Percentiles rank a stretch among this genome's conserved stretches.
These are phyloP conservation scores for Trifolium dubium DNA, from an alignment of 306 rosid genomes.

Conservation along the genomic window DNA sequence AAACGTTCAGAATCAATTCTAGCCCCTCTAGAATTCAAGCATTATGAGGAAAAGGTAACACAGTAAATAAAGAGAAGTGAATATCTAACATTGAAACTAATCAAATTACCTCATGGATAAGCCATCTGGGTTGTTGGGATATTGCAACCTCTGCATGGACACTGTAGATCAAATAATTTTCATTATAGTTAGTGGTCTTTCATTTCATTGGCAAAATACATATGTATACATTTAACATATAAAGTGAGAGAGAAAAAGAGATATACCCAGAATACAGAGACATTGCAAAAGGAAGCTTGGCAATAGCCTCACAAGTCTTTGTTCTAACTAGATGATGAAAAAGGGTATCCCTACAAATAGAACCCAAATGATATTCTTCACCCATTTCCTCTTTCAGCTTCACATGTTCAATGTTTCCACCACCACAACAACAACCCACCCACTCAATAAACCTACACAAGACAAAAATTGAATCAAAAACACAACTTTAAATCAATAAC, in stretches of 20 bases:
- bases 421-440: conserved; percentile 87
- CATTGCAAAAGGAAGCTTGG: conserved; percentile 65
- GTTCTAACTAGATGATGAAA: conserved; percentile 62
- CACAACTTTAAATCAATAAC: background rate
- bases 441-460: conserved; percentile 68
- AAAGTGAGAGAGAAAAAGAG: conserved; percentile 21
- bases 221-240: too few species aligned
- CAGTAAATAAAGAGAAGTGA: too few species aligned
- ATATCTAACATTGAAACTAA: background rate
- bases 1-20: too few species aligned
- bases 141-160: conserved; percentile 79
- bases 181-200: conserved; percentile 3
- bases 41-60: background rate
- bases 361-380: conserved; percentile 24
- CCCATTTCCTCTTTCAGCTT: conserved; percentile 49
- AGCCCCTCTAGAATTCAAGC: too few species aligned
- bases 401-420: conserved; percentile 31
- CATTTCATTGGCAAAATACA: conserved; percentile 22
- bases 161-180: conserved; percentile 45
- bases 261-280: conserved; percentile 63
- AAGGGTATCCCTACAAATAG: conserved; percentile 59
- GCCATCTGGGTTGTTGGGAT: conserved; percentile 78
- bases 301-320: conserved; percentile 73
- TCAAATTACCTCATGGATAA: conserved; percentile 43
- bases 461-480: background rate